Evolutionary conservation across 1,284 basidiomycete genomes (phyloP), one percentile per base, ranked within the genome.

Genomic region (Cryptococcus hybrid): DNA sequence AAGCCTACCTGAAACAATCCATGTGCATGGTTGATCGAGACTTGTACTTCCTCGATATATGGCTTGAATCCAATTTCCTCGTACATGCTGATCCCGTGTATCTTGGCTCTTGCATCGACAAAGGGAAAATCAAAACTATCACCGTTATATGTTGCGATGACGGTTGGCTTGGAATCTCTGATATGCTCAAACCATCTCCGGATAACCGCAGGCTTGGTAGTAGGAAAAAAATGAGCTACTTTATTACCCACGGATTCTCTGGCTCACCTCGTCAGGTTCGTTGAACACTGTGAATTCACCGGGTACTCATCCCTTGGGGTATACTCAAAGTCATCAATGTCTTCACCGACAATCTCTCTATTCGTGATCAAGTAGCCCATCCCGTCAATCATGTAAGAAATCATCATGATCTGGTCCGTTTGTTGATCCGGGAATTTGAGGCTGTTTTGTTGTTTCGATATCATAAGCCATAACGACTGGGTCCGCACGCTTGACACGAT

Each of bases 41-140:
- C 81, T 99, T 98, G 83, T 88, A 99, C 96, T 59, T 92, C 89
- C 75, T 99, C 96, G 1, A 84, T 82, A 75, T 99, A 96, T 64
- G 86, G 90, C 11, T 86, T 83, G 71, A 99, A 99, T 0, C 96
- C 96, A 1, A 86, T 98, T 80, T 98, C 94, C 44, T 89, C 81
- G 75, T 91, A 93, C 91, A 99, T 95, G 79, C 94, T 92, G 68
- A 99, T 90, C 0, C 93, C 94, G 69, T 97, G 93, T 1, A 84
- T 83, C 63, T 88, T 88, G 0, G 94, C 84, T 7, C 95, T 84
- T 0, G 90, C 90, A 60, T 87, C 88, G n/a, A 99, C 86, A 78
- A 98, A 99, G 0, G 96, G 96, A 67, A 99, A 99, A 83, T 99
- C 96, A 84, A 99, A 99, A 68, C 91, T 93, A 80, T 99, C 96